Evolutionary conservation across 2,329 filamentous ascomycete genomes (phyloP), one percentile per base, ranked within the genome.

Genomic region (Chaetomiaceae sp.): DNA sequence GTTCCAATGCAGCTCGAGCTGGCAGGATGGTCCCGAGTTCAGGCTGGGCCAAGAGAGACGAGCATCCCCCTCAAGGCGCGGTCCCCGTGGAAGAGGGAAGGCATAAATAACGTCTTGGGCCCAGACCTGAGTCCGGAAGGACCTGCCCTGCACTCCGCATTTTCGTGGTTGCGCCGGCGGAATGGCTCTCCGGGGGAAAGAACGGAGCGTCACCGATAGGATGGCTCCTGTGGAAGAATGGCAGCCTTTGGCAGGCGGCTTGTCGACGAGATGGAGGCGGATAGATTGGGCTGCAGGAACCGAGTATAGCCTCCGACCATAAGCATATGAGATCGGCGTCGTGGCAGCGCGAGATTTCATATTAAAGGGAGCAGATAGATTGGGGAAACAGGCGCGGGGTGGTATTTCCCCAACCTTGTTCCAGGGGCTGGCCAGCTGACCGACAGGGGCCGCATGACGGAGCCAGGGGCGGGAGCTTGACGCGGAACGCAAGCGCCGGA

Each of bases 181-280:
- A 62, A 63, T 31, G 27, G 39, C 42, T 48, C 57, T 59, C 56
- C 62, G 56, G 59, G 56, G 27, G 27, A 55, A 44, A 46, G 34
- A 54, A 56, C 47, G 61, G 55, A 54, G 56, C 31, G 61, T 55
- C 59, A 62, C 63, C 62, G 61, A 62, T 60, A 60, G 62, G 60
- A 63, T 58, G 62, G 61, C 56, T 59, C 51, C 58, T 19, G 52
- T 59, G 61, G 61, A 53, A 59, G 58, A 60, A 61, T 59, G 54
- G 42, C 52, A 51, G 53, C 50, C 47, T 53, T 45, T 40, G 14
- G 53, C 47, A 48, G 56, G 58, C 46, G 44, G 48, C n/a, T 42
- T n/a, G n/a, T n/a, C n/a, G n/a, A n/a, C n/a, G n/a, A n/a, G 47
- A 53, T 55, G 56, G 54, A 54, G 25, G 45, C 23, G 42, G 49